Percentiles rank a stretch among this genome's conserved stretches.
phyloP scores from a whole-genome alignment of 208 protist species.

The Crithidia thermophila region DNA sequence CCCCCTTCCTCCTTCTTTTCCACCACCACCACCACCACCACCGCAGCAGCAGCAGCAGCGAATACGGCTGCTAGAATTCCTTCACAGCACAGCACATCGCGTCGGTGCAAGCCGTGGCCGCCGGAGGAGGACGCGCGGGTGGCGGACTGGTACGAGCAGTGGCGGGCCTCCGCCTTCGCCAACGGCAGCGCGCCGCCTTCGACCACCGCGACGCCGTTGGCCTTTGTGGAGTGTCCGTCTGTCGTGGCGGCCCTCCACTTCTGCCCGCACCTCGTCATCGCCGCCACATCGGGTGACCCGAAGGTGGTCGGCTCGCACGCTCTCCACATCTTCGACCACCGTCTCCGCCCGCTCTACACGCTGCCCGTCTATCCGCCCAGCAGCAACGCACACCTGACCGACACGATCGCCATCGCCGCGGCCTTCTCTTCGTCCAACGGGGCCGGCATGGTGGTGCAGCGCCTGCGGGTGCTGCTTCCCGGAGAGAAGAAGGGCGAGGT shows the following conservation, averaged over 20 bases:
- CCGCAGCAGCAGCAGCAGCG: background rate
- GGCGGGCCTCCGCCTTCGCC: conserved; percentile 28
- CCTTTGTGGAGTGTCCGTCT: conserved; percentile 24
- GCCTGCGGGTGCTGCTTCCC: conserved; percentile 49
- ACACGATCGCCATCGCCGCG: conserved; percentile 45
- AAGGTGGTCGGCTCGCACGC: conserved; percentile 27
- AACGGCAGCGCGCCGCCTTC: conserved; percentile 5
- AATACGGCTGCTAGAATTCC: background rate
- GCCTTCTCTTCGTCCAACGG: conserved; percentile 28
- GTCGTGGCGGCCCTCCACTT: conserved; percentile 31
- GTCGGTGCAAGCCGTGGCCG: conserved; percentile 11
- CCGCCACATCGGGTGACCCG: conserved; percentile 33
- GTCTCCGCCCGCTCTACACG: conserved; percentile 23
- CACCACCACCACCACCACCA: background rate
- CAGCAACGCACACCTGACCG: conserved; percentile 35
- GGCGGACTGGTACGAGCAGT: conserved; percentile 23
- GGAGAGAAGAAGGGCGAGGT: conserved; percentile 46
- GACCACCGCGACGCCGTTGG: conserved; percentile 15
- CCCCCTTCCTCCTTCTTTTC: conserved; percentile 12
- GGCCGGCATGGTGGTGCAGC: conserved; percentile 27
- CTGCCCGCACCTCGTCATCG: conserved; percentile 34
- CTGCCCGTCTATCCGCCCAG: conserved; percentile 31
- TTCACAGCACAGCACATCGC: background rate
- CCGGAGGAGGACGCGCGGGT: conserved; percentile 21
- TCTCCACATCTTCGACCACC: conserved; percentile 39